Evolutionary conservation across 345 rosid species (phyloP).

Genomic region (Syzygium aromaticum): DNA sequence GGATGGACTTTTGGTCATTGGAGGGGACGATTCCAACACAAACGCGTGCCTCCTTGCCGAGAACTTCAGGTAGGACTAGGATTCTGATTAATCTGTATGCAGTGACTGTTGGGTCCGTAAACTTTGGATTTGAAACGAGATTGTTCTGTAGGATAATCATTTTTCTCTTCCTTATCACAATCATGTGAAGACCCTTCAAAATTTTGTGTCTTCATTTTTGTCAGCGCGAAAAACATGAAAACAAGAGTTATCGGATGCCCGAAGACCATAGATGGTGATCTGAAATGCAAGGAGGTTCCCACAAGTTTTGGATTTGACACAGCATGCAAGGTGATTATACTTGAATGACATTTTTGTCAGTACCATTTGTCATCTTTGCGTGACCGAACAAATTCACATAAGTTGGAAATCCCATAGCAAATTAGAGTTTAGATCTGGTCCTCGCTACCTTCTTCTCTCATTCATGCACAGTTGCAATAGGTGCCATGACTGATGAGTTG

Average conservation of each 20-base stretch:
- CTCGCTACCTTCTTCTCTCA: not conserved
- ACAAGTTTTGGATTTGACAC: constrained; percentile 97
- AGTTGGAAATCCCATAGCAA: not conserved
- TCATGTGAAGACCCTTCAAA: not conserved
- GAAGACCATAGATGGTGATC: constrained; percentile 97
- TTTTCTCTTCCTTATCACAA: not conserved
- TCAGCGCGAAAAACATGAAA: constrained; percentile 75
- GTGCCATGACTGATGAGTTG: not conserved
- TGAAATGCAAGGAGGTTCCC: constrained; percentile 97
- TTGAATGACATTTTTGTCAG: not conserved
- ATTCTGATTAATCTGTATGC: not conserved
- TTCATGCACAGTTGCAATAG: not conserved
- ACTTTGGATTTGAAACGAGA: not conserved
- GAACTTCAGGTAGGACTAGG: constrained; percentile 50
- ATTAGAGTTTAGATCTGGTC: not conserved
- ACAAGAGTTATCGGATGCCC: constrained; percentile 94
- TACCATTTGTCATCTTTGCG: not conserved
- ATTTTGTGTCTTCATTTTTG: not conserved
- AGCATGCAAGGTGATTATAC: constrained; percentile 77
- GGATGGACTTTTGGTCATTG: constrained; percentile 91
- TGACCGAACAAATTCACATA: not conserved
- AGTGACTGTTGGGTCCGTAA: not conserved
- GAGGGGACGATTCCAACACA: constrained; percentile 99
- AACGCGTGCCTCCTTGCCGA: constrained; percentile 98
- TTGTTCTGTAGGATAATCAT: not conserved